Evolutionary conservation across 2,329 filamentous ascomycete species (phyloP), one percentile per base, ranked within the genome.

Genomic region (Diaporthe caulivora): DNA sequence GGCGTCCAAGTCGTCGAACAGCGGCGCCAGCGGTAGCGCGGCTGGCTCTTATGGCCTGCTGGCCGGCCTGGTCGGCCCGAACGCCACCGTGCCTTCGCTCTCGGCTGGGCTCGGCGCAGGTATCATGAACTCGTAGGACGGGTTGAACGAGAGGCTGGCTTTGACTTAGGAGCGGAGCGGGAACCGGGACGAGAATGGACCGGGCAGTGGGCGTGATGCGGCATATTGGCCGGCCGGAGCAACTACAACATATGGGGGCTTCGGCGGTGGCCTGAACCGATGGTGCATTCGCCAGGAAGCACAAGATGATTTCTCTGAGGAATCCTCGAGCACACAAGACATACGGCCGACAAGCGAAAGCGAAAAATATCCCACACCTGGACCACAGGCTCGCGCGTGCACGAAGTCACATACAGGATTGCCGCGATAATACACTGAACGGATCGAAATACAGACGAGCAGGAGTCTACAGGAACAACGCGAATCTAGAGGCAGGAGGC

Each of bases 1-100:
- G 47, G 78, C 81, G 42, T 82, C 83, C 71, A 85, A 85, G 64
- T 78, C 81, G 64, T 78, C 81, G 5, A 79, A 79, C 17, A 82
- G 81, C 62, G 80, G 81, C 67, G 83, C 83, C 71, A 79, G 44
- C 44, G 34, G 37, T 21, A 64, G 34, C 26, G 55, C 67, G 34
- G 58, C 73, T 8, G 60, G 71, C 18, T 70, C 71, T 2, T 75
- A 75, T 21, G 71, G 73, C 2, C 54, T 75, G 8, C 9, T 75
- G 34, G 54, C 70, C 1, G 60, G 69, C 17, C 72, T 74, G 13
- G 37, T 65, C 31, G 72, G 68, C 1, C 58, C 72, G 15, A 72
- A 40, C 17, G 42, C 72, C 10, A 42, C 68, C 17, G 71, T 73
- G 11, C 73, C 73, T 17, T 58, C 69, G 17, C 58, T 75, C 42